Evolutionary conservation across 2,329 filamentous ascomycete genomes (phyloP).

Genomic region (Monilinia polystroma): DNA sequence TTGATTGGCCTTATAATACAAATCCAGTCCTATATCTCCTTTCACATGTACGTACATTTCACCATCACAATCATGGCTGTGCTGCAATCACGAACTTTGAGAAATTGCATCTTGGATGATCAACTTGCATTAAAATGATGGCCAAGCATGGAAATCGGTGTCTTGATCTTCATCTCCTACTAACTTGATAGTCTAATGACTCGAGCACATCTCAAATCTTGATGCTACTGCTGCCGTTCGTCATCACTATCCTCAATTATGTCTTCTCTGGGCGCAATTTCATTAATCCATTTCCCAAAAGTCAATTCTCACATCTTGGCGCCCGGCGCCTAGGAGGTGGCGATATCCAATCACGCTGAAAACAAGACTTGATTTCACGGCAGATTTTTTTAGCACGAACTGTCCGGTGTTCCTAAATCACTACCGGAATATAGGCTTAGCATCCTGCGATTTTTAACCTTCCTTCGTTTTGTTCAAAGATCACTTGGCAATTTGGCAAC

Average conservation of each 20-base stretch:
- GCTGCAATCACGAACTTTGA: background rate
- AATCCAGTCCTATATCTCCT: no score
- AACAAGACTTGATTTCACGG: background rate
- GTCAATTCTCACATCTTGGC: background rate
- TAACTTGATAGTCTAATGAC: background rate
- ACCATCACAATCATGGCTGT: background rate
- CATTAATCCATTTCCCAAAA: background rate
- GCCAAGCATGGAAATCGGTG: background rate
- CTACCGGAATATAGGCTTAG: background rate
- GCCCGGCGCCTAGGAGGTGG: background rate
- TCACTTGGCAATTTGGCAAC: background rate
- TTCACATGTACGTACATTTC: background rate
- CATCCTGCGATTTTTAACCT: background rate
- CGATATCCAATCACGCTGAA: background rate
- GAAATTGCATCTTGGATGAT: slow-evolving; percentile 7
- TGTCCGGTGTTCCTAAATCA: background rate
- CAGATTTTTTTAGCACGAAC: background rate
- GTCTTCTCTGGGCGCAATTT: slow-evolving; percentile 8
- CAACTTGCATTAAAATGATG: background rate
- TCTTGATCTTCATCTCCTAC: background rate
- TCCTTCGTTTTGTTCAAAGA: background rate
- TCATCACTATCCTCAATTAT: slow-evolving; percentile 3
- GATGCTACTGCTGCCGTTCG: background rate
- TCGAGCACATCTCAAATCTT: background rate
- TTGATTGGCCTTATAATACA: no score